Evolutionary conservation across 2,329 filamentous ascomycete species (phyloP).

Genomic region (Capronia americana): DNA sequence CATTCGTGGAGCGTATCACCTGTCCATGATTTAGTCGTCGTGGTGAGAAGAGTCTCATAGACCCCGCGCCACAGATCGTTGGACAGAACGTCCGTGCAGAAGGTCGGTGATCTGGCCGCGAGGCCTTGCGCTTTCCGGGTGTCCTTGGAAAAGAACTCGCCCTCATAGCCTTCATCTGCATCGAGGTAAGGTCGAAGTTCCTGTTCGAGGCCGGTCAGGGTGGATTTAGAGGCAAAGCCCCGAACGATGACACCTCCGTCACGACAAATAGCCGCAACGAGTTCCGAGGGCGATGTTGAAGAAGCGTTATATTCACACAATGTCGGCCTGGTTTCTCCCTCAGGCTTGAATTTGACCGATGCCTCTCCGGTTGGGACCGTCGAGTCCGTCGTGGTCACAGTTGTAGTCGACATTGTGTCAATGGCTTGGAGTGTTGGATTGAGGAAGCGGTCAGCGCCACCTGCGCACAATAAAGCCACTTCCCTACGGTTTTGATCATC

Average conservation of each 20-base stretch:
- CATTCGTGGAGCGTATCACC: neutral
- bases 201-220: constrained; percentile 1
- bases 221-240: constrained; percentile 8
- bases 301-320: constrained; percentile 9
- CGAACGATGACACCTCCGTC: constrained; percentile 9
- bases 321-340: neutral
- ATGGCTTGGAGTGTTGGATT: neutral
- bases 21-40: neutral
- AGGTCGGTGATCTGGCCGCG: neutral
- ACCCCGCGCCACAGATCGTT: neutral
- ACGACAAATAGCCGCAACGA: constrained; percentile 9
- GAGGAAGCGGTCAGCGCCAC: too few relatives aligned
- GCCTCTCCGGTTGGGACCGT: neutral
- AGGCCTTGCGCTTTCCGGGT: neutral
- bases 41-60: neutral
- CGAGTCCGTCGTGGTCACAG: constrained; percentile 2
- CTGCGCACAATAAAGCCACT: too few relatives aligned
- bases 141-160: neutral
- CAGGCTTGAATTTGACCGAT: neutral
- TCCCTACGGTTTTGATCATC: too few relatives aligned
- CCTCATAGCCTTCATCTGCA: neutral
- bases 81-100: neutral
- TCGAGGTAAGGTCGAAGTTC: constrained; percentile 5
- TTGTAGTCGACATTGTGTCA: constrained; percentile 1
- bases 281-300: constrained; percentile 9